These are phyloP conservation scores for Amanita fuliginea DNA, from an alignment of 768 basidiomycete species.

Conservation along the genomic window DNA sequence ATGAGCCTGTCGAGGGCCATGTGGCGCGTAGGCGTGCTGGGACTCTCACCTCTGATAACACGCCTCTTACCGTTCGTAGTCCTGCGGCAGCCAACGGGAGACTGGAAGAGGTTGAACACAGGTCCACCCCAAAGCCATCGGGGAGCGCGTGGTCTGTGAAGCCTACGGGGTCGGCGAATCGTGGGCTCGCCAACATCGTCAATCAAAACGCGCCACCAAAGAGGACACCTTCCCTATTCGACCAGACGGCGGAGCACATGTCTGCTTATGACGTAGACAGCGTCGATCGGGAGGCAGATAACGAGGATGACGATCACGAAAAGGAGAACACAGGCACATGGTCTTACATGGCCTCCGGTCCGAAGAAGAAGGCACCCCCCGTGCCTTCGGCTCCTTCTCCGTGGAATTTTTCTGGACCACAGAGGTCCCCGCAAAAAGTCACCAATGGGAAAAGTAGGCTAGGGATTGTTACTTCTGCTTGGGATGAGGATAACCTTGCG, in stretches of 20 bases:
- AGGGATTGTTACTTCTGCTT: conserved; percentile 5
- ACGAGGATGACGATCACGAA: conserved; percentile 4
- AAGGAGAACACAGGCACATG: conserved; percentile 1
- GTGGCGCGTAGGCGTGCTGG: conserved; percentile 1
- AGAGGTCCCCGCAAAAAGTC: not conserved
- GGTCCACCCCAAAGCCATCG: not conserved
- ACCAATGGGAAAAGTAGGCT: conserved; percentile 1
- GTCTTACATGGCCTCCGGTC: not conserved
- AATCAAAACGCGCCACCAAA: not conserved
- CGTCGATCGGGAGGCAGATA: not conserved
- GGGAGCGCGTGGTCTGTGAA: conserved; percentile 1
- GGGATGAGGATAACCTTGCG: not conserved
- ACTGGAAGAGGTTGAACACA: not conserved
- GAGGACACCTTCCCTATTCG: not conserved
- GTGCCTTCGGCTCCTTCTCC: not conserved
- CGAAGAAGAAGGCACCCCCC: not conserved
- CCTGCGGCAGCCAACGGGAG: not conserved
- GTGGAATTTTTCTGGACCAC: not conserved
- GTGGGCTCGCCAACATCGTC: not conserved
- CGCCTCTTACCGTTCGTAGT: not conserved
- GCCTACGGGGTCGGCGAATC: not conserved
- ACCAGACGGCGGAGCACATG: not conserved
- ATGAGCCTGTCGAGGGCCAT: not conserved
- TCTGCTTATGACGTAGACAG: not conserved
- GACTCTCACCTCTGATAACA: not conserved